Base-by-base conservation (phyloP, 352 stramenopile genomes). In the Saprolegnia diclina region DNA sequence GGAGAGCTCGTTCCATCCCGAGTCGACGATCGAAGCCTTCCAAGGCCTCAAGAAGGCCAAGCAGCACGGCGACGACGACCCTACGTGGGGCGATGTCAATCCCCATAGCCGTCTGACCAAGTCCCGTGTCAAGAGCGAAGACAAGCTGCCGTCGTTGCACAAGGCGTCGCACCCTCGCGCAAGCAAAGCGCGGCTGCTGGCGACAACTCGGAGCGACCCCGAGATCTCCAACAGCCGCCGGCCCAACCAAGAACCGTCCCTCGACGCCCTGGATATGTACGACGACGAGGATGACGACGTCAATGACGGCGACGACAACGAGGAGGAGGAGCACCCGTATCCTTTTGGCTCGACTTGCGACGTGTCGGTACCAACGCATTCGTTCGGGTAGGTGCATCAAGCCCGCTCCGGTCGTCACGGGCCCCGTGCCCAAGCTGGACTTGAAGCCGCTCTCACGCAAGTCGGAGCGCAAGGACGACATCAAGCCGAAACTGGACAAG, bases 1-100 rank as follows among this genome's bases (percentile, higher is more conserved):
- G 9, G 85, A 90, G 13, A 85, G 85, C 0, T 71, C 91, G 6
- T 93, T 91, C 57, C 85, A 93, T 55, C 85, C 85, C 6, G 85
- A 82, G 7, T 91, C 83, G 3, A 74, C 79, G 19, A 86, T 93
- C 22, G 80, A 89, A 45, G 85, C 85, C 13, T 93, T 93, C 56
- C 78, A 83, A 10, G 83, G 91, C 66, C 81, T 69, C 6, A 69
- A 61, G 37, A 69, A 69, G 53, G 42, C 35, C 35, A 59, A 59
- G 19, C 11, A 2, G 13, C 11, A 59, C 11, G 11, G 11, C 13
- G 52, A 59, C 35, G 52, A 59, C 4, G 35, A 59, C 19, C 52
- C 52, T 3, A 9, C 52, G 35, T 59, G 52, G 52, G 5, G 29
- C 29, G 42, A 48, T 48, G 3, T n/a, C 42, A 48, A 48, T 1